Evolutionary conservation across 2,329 filamentous ascomycete species (phyloP).

Genomic region (Septoria petroselini): DNA sequence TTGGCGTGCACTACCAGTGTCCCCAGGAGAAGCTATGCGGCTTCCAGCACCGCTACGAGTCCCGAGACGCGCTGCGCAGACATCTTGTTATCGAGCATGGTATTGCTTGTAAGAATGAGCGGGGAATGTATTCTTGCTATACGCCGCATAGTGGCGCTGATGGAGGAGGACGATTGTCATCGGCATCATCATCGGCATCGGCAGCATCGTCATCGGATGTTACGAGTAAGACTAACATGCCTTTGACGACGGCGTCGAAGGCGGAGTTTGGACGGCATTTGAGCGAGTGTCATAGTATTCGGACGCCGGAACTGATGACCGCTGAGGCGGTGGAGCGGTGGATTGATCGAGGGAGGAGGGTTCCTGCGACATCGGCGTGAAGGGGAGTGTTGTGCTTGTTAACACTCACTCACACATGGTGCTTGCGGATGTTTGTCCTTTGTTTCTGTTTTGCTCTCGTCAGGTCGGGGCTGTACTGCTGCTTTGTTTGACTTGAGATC

Average conservation of each 20-base stretch:
- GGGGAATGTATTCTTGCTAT: background rate
- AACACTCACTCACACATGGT: too few relatives aligned
- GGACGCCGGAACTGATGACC: background rate
- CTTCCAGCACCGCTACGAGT: background rate
- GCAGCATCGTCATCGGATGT: too few relatives aligned
- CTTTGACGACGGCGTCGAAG: too few relatives aligned
- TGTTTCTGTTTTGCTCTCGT: too few relatives aligned
- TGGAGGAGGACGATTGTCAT: constrained; percentile 4
- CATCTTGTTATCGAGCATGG: background rate
- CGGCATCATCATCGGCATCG: too few relatives aligned
- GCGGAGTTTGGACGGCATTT: constrained; percentile 3
- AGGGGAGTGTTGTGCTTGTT: too few relatives aligned
- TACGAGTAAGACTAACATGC: background rate
- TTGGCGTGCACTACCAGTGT: background rate
- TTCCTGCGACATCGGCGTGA: too few relatives aligned
- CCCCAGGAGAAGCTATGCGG: background rate
- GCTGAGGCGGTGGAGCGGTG: constrained; percentile 4
- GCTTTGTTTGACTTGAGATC: too few relatives aligned
- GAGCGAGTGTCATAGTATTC: background rate
- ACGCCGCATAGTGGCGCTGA: constrained; percentile 3
- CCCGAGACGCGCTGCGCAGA: background rate
- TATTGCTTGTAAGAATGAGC: background rate
- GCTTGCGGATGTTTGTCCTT: too few relatives aligned
- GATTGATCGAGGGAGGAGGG: constrained; percentile 6
- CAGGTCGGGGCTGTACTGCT: too few relatives aligned